Evolutionary conservation across 805 yeast genomes (phyloP).

Genomic region (Groenewaldozyma salmanticensis): DNA sequence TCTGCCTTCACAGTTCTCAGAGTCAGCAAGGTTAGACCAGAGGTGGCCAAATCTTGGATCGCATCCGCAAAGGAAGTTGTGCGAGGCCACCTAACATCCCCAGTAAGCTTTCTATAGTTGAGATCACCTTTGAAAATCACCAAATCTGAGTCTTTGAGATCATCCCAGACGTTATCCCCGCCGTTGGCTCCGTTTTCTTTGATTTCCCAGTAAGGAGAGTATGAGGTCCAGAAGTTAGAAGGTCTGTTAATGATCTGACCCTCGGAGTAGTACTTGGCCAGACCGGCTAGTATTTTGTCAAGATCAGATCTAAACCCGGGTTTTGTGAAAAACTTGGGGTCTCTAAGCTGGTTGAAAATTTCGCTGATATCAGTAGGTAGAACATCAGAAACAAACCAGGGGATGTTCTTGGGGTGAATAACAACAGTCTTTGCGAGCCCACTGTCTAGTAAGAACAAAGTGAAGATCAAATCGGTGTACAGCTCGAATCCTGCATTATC

Average conservation of each 20-base stretch:
- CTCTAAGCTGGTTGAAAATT: slow-evolving; percentile 47
- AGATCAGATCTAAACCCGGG: slow-evolving; percentile 36
- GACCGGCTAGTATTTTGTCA: slow-evolving; percentile 37
- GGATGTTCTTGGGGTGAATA: slow-evolving; percentile 81
- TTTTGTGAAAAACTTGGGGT: slow-evolving; percentile 40
- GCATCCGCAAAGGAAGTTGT: slow-evolving; percentile 66
- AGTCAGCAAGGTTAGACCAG: slow-evolving; percentile 58
- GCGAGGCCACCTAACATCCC: slow-evolving; percentile 81
- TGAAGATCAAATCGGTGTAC: slow-evolving; percentile 68
- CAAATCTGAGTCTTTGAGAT: slow-evolving; percentile 47
- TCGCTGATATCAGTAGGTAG: slow-evolving; percentile 68
- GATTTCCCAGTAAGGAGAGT: slow-evolving; percentile 65
- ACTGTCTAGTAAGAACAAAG: slow-evolving; percentile 60
- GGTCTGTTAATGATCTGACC: slow-evolving; percentile 46
- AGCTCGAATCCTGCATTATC: slow-evolving; percentile 96
- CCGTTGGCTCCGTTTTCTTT: slow-evolving; percentile 41
- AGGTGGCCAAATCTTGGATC: slow-evolving; percentile 54
- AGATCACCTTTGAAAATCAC: slow-evolving; percentile 91
- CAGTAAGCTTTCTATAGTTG: slow-evolving; percentile 89
- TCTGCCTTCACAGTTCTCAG: slow-evolving; percentile 95
- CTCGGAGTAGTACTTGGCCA: slow-evolving; percentile 34
- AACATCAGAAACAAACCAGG: slow-evolving; percentile 98
- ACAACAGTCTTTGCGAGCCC: slow-evolving; percentile 54
- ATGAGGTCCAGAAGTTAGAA: slow-evolving; percentile 81
- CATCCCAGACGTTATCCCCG: slow-evolving; percentile 52